These are phyloP conservation scores for Neurospora terricola DNA, from an alignment of 495 filamentous ascomycete species.

Conservation along the genomic window DNA sequence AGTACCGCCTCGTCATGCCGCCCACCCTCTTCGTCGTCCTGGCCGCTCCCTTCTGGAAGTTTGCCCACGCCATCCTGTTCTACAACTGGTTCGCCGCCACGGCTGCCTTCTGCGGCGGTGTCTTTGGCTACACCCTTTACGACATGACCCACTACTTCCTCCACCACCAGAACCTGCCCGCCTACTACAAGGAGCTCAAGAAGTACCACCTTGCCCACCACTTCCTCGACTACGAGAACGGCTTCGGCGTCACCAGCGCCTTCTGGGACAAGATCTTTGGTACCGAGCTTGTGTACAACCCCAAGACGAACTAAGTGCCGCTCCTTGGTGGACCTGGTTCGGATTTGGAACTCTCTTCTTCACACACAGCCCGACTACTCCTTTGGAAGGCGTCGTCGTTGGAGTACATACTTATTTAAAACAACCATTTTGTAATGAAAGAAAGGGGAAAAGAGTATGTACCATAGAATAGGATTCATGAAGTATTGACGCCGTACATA, in stretches of 20 bases:
- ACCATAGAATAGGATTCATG: background rate
- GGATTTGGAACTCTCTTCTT: background rate
- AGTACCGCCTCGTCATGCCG: constrained; percentile 93
- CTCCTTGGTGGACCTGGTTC: background rate
- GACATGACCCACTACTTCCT: constrained; percentile 98
- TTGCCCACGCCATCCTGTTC: constrained; percentile 75
- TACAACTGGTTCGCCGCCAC: constrained; percentile 77
- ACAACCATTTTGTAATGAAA: background rate
- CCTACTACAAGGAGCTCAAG: constrained; percentile 82
- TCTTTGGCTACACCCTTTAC: constrained; percentile 94
- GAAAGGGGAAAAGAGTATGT: background rate
- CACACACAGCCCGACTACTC: background rate
- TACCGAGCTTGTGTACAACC: constrained; percentile 57
- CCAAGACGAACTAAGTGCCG: constrained; percentile 46
- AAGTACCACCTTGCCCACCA: constrained; percentile 96
- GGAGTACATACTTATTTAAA: background rate
- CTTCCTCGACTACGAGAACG: constrained; percentile 91
- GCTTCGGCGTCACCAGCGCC: constrained; percentile 96
- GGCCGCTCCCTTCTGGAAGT: constrained; percentile 84
- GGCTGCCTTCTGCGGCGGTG: constrained; percentile 73
- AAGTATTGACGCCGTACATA: background rate
- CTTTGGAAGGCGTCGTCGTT: background rate
- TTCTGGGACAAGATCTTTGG: constrained; percentile 95
- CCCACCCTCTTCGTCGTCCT: constrained; percentile 79
- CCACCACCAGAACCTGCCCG: constrained; percentile 88